Evolutionary conservation across 495 filamentous ascomycete species (phyloP), one percentile per base, ranked within the genome.

Genomic region (Tricharina praecox): DNA sequence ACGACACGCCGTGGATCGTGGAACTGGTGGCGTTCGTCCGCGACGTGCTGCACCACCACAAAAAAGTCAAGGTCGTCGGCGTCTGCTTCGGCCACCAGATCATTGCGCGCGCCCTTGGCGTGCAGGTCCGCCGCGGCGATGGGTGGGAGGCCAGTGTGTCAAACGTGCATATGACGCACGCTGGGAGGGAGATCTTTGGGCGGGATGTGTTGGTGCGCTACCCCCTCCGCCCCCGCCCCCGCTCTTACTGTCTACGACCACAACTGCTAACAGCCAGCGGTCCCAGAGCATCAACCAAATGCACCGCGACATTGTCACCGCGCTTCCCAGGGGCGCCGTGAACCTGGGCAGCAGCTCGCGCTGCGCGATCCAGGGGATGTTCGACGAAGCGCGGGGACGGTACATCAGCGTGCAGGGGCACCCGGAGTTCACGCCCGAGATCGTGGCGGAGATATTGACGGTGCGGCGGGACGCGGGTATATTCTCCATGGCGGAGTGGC

Each of bases 41-140:
- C 48, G 58, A 68, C 41, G 54, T 79, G 40, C 64, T 85, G 33
- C 59, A 64, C 36, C 34, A 47, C 4, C 71, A 81, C 49, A 55
- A 65, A 15, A 59, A 60, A 30, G 71, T 93, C 18, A 70, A 74
- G 19, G 63, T 92, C 18, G 68, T 93, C 16, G 86, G 84, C 11
- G 72, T 90, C 23, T 94, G 87, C 60, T 94, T 88, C 62, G 88
- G 86, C 15, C 87, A 94, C 60, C 85, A 95, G 64, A 88, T 94
- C 42, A 67, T 93, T 42, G 84, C 73, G 0, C 70, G 86, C 16
- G 85, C 85, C 1, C 57, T 93, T 48, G 82, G 76, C 0, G 70
- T 63, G 24, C 72, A 71, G 37, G 79, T 93, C 5, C 75, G 68
- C n/a, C 64, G 74, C 33, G 82, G 72, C 53, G 68, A 73, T 24